Conservation (phyloP, 2,329 filamentous ascomycete species). For the Alternaria ventricosa region DNA sequence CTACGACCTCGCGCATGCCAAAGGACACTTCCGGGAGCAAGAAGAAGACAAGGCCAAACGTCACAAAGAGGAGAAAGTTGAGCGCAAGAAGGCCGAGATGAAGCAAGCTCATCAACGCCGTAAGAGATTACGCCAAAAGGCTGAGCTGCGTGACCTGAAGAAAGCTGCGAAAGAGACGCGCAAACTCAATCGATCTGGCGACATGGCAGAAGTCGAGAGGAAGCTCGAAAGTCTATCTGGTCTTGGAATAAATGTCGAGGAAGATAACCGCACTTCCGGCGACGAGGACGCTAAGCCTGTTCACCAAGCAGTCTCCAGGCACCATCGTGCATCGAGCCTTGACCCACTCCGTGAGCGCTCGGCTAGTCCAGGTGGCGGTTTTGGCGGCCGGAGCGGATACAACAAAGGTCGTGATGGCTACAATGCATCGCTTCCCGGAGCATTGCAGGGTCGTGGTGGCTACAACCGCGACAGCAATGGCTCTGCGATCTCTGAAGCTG, state of each 20-base stretch:
- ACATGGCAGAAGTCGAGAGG: slow-evolving; percentile 36
- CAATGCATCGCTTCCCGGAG: slow-evolving; percentile 38
- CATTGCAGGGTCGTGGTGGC: slow-evolving; percentile 39
- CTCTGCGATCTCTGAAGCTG: slow-evolving; percentile 26
- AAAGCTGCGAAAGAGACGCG: slow-evolving; percentile 42
- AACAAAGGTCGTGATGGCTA: slow-evolving; percentile 47
- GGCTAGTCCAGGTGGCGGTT: slow-evolving; percentile 40
- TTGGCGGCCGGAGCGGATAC: slow-evolving; percentile 41
- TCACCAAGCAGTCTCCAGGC: slow-evolving; percentile 35
- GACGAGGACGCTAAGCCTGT: slow-evolving; percentile 40
- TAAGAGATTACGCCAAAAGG: slow-evolving; percentile 46
- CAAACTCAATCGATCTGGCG: slow-evolving; percentile 26
- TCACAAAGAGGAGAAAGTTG: slow-evolving; percentile 47
- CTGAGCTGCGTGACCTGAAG: slow-evolving; percentile 48
- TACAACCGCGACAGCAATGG: slow-evolving; percentile 32
- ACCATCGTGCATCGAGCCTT: slow-evolving; percentile 40
- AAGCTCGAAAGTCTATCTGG: slow-evolving; percentile 39
- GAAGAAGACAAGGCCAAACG: slow-evolving; percentile 54
- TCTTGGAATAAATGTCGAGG: slow-evolving; percentile 45
- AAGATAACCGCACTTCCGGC: slow-evolving; percentile 34
- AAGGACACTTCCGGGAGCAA: slow-evolving; percentile 63
- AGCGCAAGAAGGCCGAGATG: slow-evolving; percentile 43
- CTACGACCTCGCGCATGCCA: slow-evolving; percentile 74
- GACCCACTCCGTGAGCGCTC: slow-evolving; percentile 38
- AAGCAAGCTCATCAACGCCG: slow-evolving; percentile 48